phyloP scores from a whole-genome alignment of 805 yeast genomes.

The Saccharomycopsis guyanensis region DNA sequence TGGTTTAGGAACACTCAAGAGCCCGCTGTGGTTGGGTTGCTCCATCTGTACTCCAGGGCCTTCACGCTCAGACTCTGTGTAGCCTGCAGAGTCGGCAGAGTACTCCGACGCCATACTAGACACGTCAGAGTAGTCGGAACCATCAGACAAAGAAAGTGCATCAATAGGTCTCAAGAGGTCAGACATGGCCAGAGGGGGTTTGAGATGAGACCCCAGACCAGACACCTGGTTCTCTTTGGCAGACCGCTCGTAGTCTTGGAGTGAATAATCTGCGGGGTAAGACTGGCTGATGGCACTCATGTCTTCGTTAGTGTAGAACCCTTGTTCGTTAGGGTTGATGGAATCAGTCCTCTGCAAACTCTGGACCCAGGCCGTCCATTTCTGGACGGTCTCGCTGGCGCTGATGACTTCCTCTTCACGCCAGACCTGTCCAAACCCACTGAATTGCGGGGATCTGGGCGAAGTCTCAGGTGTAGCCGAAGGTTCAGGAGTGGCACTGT shows the following conservation, averaged over 20 bases:
- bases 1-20: conserved; percentile 2
- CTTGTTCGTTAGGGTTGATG: conserved; percentile 17
- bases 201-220: background rate
- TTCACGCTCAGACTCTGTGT: background rate
- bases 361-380: conserved; percentile 15
- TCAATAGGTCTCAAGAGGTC: background rate
- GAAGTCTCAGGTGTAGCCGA: background rate
- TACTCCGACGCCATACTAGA: conserved; percentile 2
- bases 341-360: conserved; percentile 8
- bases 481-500: background rate
- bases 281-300: background rate
- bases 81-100: conserved; percentile 1
- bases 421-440: background rate
- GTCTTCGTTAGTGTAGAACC: conserved; percentile 12
- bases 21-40: background rate
- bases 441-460: background rate
- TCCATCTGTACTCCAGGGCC: too few species aligned
- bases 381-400: conserved; percentile 9
- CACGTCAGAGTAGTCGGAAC: conserved; percentile 8
- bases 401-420: conserved; percentile 7
- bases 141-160: background rate
- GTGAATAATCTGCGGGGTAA: background rate
- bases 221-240: background rate
- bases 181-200: background rate
- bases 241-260: background rate